phyloP scores from a whole-genome alignment of 1,139 yeast species.

The Yamadazyma epiphylla region DNA sequence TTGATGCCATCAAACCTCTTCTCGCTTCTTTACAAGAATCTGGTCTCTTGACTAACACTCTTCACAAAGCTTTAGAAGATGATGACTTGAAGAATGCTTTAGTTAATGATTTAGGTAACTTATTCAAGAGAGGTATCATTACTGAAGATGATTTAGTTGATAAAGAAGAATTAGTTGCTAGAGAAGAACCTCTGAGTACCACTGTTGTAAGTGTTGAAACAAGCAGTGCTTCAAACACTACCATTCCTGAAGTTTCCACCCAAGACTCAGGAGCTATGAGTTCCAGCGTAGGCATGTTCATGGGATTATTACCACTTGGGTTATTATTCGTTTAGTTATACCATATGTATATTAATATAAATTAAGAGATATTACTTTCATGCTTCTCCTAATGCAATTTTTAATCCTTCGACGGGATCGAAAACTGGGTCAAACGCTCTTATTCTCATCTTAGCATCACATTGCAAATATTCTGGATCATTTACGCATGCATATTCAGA shows the following conservation, averaged over 20 bases:
- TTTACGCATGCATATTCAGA: slow-evolving; percentile 14
- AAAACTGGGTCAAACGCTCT: slow-evolving; percentile 7
- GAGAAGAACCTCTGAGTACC: slow-evolving; percentile 5
- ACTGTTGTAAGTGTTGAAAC: slow-evolving; percentile 3
- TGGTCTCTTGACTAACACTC: slow-evolving; percentile 22
- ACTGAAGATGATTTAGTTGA: slow-evolving; percentile 16
- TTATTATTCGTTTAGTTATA: no score
- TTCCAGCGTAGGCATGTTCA: background rate
- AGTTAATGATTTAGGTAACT: slow-evolving; percentile 16
- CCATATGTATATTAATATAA: no score
- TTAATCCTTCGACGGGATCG: slow-evolving; percentile 8
- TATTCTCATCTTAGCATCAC: slow-evolving; percentile 3
- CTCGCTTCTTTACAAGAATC: slow-evolving; percentile 20
- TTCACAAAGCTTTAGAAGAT: slow-evolving; percentile 24
- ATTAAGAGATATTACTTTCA: no score
- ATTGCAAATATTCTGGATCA: slow-evolving; percentile 4
- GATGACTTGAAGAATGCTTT: slow-evolving; percentile 22
- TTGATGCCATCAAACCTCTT: slow-evolving; percentile 21
- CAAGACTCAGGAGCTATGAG: background rate
- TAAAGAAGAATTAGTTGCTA: slow-evolving; percentile 7
- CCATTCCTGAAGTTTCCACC: slow-evolving; percentile 2
- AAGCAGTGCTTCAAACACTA: slow-evolving; percentile 5
- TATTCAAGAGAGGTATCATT: slow-evolving; percentile 12
- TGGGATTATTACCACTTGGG: no score
- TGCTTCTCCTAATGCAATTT: no score